A percentile compares a stretch with the other conserved stretches of the same genome.
Conservation (phyloP, 1,284 basidiomycete species). For the Gymnopus androsaceus region DNA sequence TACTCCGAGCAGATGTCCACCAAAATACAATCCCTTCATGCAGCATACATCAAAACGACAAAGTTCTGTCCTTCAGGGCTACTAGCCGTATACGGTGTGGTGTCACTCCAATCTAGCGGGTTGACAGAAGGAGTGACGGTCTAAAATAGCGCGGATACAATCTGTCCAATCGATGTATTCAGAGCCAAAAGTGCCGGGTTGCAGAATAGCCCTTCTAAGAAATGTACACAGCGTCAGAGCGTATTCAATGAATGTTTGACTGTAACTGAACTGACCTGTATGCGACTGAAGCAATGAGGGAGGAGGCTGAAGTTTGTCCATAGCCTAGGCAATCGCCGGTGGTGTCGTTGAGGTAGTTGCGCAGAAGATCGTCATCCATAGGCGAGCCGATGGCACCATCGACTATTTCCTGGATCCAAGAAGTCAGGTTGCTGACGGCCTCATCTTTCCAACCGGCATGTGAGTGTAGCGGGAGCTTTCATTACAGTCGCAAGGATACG, state of each 20-base stretch:
- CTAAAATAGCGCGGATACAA: slow-evolving; percentile 22
- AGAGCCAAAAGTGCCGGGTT: slow-evolving; percentile 19
- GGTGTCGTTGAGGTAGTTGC: slow-evolving; percentile 41
- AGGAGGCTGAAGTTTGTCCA: slow-evolving; percentile 46
- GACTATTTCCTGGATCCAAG: slow-evolving; percentile 49
- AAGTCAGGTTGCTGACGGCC: slow-evolving; percentile 34
- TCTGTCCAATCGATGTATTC: slow-evolving; percentile 28
- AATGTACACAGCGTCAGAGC: neutral
- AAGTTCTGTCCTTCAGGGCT: slow-evolving; percentile 47
- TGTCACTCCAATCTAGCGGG: slow-evolving; percentile 39
- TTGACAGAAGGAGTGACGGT: no score
- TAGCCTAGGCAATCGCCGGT: slow-evolving; percentile 33
- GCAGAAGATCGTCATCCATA: slow-evolving; percentile 35
- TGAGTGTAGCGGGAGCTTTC: slow-evolving; percentile 36
- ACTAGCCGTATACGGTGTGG: slow-evolving; percentile 34
- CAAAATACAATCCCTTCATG: slow-evolving; percentile 43
- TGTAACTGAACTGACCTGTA: slow-evolving; percentile 28
- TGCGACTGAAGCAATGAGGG: slow-evolving; percentile 43
- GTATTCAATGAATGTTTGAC: no score
- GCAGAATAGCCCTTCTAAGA: slow-evolving; percentile 30
- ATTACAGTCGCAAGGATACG: slow-evolving; percentile 49
- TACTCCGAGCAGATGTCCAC: slow-evolving; percentile 19
- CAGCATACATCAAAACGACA: slow-evolving; percentile 43
- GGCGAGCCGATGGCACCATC: slow-evolving; percentile 44
- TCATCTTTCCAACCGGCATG: slow-evolving; percentile 28